Evolutionary conservation across 495 filamentous ascomycete species (phyloP), one percentile per base, ranked within the genome.

Genomic region (Aspergillus kassunensis): DNA sequence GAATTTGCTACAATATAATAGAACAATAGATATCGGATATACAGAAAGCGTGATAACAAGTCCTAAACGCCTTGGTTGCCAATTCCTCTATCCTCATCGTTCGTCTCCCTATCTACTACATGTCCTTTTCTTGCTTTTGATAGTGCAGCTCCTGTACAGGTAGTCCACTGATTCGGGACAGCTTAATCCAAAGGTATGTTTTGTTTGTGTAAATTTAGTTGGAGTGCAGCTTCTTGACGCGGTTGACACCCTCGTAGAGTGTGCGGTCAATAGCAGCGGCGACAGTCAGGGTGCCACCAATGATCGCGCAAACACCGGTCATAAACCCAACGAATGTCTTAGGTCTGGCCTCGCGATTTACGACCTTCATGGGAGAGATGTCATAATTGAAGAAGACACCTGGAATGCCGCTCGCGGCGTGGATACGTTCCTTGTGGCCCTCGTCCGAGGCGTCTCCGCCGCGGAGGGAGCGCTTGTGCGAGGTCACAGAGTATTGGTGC

Each of bases 331-430:
- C 80, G 67, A 97, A 92, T 13, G 84, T 83, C 74, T 97, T 97
- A 15, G 83, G 72, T 16, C 89, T 83, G 54, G 86, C 87, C 75
- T 99, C 93, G 34, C 90, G 83, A 75, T 97, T 99, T 73, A 99
- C 87, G 36, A 99, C 95, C 71, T 97, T 99, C 95, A 99, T 97
- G 24, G 93, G 93, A 2, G 93, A 97, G 71, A 99, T 97, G 65
- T 99, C 93, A 61, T 97, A 98, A 55, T 89, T 93, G 75, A 98
- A 97, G 77, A 97, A 98, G 11, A 98, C 91, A 5, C 95, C 95
- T 2, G 93, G 93, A 61, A 98, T 97, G 47, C 93, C 93, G 44
- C 88, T 90, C 53, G 83, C 57, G 1, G 91, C 88, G 68, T 97
- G 95, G 55, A 96, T 68, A 6, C 90, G 81, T 72, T 95, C 91